Base-by-base conservation (phyloP, 768 basidiomycete genomes). In the Gymnopilus dilepis region DNA sequence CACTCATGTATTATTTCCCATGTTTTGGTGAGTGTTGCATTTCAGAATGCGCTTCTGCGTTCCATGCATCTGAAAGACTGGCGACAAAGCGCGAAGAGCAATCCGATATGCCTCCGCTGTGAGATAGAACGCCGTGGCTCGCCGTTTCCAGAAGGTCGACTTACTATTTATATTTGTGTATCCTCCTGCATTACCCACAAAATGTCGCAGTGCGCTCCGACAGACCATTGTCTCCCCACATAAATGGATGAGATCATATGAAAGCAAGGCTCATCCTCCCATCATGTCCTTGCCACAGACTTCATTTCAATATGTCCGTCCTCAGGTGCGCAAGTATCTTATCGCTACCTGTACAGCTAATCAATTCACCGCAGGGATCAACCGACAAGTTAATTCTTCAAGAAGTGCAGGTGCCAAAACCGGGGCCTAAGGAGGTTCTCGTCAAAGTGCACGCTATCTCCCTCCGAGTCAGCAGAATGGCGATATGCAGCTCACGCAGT, bases 381-480 rank as follows among this genome's bases (percentile, higher is more conserved):
- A 67, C 68, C 65, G 66, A 63, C 11, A 67, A 68, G 40, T 53
- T 74, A 22, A 60, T 61, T 11, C 50, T 78, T 22, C 70, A 70
- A 37, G 70, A 77, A 41, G 67, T 66, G 3, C 67, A 70, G 9
- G 40, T 77, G 21, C 59, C 58, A 4, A 65, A 72, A 54, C 79
- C 77, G 1, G 78, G 74, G 55, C 69, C 83, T 0, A 76, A 71
- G n/a, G 82, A 89, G 52, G 86, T 86, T 3, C 77, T 86, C 30
- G 80, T 88, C 59, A 84, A 83, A 66, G 74, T 84, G 6, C 82
- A 83, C 56, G 83, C 85, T 0, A 84, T 85, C 9, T 87, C 86
- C 50, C 73, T 87, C 17, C 82, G 85, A 70, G 82, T 81, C 50
- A 38, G 77, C 68, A 19, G 40, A 24, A 11, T 47, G 37, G 30